Evolutionary conservation across 1,139 yeast species (phyloP).

Genomic region (Debaryomycetaceae sp.): DNA sequence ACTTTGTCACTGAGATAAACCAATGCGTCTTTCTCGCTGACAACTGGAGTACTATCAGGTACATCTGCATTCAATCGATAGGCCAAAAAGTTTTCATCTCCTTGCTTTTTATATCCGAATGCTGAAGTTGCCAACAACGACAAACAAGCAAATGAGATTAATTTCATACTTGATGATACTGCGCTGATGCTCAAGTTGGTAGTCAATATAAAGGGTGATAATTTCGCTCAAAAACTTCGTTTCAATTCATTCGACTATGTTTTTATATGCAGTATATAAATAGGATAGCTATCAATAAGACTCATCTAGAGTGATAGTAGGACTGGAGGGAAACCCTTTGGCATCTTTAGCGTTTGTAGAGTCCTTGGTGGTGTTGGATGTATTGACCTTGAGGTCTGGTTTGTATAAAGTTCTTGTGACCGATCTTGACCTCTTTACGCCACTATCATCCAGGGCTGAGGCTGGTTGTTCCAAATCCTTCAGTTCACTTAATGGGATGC

Average conservation of each 20-base stretch:
- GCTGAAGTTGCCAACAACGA: conserved; percentile 8
- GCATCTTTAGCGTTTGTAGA: conserved; percentile 7
- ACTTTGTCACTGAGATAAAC: conserved; percentile 42
- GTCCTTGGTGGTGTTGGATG: conserved; percentile 9
- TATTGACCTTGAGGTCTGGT: conserved; percentile 26
- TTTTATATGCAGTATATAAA: conserved; percentile 2
- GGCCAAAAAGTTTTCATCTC: conserved; percentile 10
- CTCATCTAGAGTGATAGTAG: conserved; percentile 43
- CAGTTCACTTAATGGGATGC: conserved; percentile 25
- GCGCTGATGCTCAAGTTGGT: not conserved
- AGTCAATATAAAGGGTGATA: not conserved
- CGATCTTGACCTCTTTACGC: conserved; percentile 20
- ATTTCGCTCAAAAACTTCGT: not conserved
- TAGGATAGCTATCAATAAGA: conserved; percentile 11
- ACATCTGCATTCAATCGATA: conserved; percentile 15
- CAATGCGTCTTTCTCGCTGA: conserved; percentile 19
- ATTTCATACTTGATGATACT: conserved; percentile 10
- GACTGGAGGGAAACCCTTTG: conserved; percentile 23
- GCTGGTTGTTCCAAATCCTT: conserved; percentile 21
- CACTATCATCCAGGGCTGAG: conserved; percentile 15
- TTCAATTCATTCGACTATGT: not conserved
- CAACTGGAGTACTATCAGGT: conserved; percentile 5
- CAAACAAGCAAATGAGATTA: conserved; percentile 10
- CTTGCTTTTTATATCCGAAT: conserved; percentile 4
- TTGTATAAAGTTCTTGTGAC: conserved; percentile 36